Evolutionary conservation across 2,329 filamentous ascomycete genomes (phyloP), one percentile per base, ranked within the genome.

Genomic region (Dactylellina leptospora): DNA sequence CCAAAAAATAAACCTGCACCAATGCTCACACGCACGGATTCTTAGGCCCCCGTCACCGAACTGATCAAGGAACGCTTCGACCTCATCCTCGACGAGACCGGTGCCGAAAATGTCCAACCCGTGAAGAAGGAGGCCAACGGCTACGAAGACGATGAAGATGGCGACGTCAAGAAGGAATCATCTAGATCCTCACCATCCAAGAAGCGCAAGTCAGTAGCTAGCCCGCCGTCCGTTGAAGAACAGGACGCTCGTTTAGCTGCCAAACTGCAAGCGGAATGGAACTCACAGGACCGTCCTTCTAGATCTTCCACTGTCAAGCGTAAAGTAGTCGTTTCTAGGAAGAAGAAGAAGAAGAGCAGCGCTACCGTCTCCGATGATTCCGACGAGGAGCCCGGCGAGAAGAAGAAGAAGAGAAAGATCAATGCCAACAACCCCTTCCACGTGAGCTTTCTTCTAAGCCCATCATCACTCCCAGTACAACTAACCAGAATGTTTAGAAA

Each of bases 371-470:
- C 93, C 53, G 88, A 85, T 47, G 61, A 55, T 10, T 55, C 50
- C 0, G 48, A 13, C 20, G 64, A 70, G 33, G 64, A 62, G 18
- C 56, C 55, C 11, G 40, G 88, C 81, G 87, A 79, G 81, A 83
- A 79, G 77, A 83, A 82, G 9, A 85, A 86, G 76, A 89, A 86
- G 79, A 85, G 91, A 82, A 85, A 87, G 77, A 84, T 86, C 18
- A 87, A 86, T 74, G 87, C 90, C 75, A 96, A 93, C 78, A 90
- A 93, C 33, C 95, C 93, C 2, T 99, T 99, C 78, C 92, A 97
- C 78, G 87, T 89, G 82, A 78, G 51, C 25, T 36, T 53, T 36
- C 18, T 1, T 23, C 45, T 42, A 6, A 33, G 1, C 4, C 33
- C 22, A n/a, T 2, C 16, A 13, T 4, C 18, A 36, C 30, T 2